A percentile compares a stretch with the other conserved stretches of the same genome.
Conservation (phyloP, 208 protist species). For the Zelonia costaricensis region DNA sequence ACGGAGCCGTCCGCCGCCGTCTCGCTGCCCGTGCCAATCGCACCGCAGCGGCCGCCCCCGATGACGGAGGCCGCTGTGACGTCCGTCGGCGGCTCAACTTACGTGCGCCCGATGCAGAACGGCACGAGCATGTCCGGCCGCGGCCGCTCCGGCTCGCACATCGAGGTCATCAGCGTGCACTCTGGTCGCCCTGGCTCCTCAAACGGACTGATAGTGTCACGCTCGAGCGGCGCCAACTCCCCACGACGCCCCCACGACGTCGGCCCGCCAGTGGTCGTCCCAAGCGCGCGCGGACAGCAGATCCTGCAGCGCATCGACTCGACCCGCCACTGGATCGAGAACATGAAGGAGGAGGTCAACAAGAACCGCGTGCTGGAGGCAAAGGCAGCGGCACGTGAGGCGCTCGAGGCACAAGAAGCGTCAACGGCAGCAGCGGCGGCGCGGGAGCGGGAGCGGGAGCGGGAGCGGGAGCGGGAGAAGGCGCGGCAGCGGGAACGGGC, state of each 20-base stretch:
- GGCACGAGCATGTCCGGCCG: slow-evolving; percentile 1
- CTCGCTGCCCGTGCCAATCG: background rate
- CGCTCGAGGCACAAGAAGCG: background rate
- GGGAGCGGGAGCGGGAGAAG: background rate
- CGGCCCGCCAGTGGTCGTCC: slow-evolving; percentile 8
- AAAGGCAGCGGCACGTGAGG: slow-evolving; percentile 4
- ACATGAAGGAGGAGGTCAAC: slow-evolving; percentile 50
- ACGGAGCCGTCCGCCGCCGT: slow-evolving; percentile 2
- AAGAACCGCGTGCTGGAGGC: slow-evolving; percentile 24
- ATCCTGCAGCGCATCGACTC: slow-evolving; percentile 46
- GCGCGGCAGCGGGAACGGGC: background rate
- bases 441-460: slow-evolving; percentile 1
- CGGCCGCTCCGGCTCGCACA: slow-evolving; percentile 33
- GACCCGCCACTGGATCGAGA: slow-evolving; percentile 49
- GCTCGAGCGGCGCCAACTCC: slow-evolving; percentile 15
- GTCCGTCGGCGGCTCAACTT: slow-evolving; percentile 7
- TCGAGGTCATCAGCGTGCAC: slow-evolving; percentile 52
- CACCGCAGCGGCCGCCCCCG: background rate
- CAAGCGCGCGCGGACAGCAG: slow-evolving; percentile 20
- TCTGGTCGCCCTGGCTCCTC: slow-evolving; percentile 10
- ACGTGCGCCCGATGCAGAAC: slow-evolving; percentile 11
- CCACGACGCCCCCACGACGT: slow-evolving; percentile 22
- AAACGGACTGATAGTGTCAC: slow-evolving; percentile 9
- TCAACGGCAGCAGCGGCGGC: too few species aligned
- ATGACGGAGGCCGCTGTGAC: background rate